Base-by-base conservation (phyloP, 2,329 filamentous ascomycete species). In the Fusarium hainanense region DNA sequence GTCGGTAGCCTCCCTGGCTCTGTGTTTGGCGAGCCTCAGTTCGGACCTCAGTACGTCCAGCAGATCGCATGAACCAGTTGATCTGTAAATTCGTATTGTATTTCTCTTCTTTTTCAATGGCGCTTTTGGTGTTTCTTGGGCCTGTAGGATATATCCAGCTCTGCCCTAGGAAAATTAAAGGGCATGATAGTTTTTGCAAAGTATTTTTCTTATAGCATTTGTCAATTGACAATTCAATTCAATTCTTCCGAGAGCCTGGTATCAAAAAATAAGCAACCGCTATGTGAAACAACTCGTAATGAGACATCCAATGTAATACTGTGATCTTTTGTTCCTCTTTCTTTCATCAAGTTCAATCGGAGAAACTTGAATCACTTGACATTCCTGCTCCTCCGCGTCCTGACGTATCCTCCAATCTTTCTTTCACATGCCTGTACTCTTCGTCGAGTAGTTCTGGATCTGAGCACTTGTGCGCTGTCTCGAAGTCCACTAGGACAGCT, bases 31-130 rank as follows among this genome's bases (percentile, higher is more conserved):
- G 69, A 71, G 13, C 43, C 59, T 16, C 67, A 59, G 20, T 73
- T 69, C 30, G 78, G 78, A 9, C 79, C 79, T 23, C 74, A 76
- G 63, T 81, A 76, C 62, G 74, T 79, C 30, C 69, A 76, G 74
- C 77, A 79, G 70, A 75, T 78, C 62, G 71, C 75, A 59, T 20
- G 41, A 18, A 54, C n/a, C 6, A 61, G 23, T 66, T 32, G 11
- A 42, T n/a, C 8, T 28, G 14, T n/a, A n/a, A 52, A 41, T 6
- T 23, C 21, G 18, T 49, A 49, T 54, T 7, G 18, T 49, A 46
- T 54, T 54, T 25, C 18, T 42, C 21, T 18, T 23, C 49, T 34
- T 51, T 51, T 42, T 59, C 32, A n/a, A 49, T 44, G 68, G 68
- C 64, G 68, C 52, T 66, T 54, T 61, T 27, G 68, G 68, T 68